phyloP scores from a whole-genome alignment of 2,329 filamentous ascomycete species.

The Pseudocercospora eumusae region DNA sequence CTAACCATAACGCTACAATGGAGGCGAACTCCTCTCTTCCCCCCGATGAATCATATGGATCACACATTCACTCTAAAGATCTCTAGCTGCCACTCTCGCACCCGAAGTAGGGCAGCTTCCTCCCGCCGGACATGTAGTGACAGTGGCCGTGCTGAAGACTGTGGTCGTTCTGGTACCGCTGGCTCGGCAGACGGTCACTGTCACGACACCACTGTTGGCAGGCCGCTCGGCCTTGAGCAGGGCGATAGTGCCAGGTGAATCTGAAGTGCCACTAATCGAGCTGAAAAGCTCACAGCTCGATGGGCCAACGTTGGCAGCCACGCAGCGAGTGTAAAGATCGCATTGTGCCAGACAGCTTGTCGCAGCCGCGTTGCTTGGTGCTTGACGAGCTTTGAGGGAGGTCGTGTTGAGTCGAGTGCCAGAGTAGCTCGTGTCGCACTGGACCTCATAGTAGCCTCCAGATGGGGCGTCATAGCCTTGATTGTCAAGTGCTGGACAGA shows the following conservation, averaged over 20 bases:
- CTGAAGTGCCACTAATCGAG: not conserved
- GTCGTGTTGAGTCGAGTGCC: slow-evolving; percentile 1
- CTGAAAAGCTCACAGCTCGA: slow-evolving; percentile 1
- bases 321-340: not conserved
- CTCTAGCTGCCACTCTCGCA: not conserved
- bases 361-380: not conserved
- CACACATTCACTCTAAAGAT: not conserved
- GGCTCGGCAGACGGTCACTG: slow-evolving; percentile 2
- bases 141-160: slow-evolving; percentile 8
- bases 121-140: slow-evolving; percentile 6
- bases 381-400: not conserved
- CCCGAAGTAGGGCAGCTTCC: not conserved
- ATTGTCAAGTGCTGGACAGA: not conserved
- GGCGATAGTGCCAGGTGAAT: slow-evolving; percentile 7
- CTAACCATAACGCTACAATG: not conserved
- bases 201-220: not conserved
- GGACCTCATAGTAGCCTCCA: slow-evolving; percentile 7
- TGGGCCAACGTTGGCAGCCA: slow-evolving; percentile 7
- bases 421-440: slow-evolving; percentile 7
- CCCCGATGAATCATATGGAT: not conserved
- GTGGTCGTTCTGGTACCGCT: not conserved
- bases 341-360: slow-evolving; percentile 7
- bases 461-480: slow-evolving; percentile 3
- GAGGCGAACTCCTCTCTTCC: not conserved
- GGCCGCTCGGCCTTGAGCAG: slow-evolving; percentile 4